Base-by-base conservation (phyloP, 139 green algal genomes). In the Picochlorum sp. region DNA sequence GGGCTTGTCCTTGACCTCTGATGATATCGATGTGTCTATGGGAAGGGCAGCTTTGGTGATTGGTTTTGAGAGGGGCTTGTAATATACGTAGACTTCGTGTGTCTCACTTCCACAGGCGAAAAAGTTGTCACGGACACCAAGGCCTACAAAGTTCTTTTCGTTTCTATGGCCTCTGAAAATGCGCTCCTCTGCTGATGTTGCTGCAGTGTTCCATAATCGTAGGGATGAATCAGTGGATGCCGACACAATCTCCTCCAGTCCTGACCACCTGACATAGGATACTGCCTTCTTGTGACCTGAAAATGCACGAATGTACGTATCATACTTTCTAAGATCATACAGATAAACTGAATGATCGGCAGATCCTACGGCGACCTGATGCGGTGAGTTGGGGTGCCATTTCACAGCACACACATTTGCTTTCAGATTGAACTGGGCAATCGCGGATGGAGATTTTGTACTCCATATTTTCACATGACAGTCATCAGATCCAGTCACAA, bases 121-220 rank as follows among this genome's bases (percentile, higher is more conserved):
- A 20, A 97, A 82, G 30, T 89, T 87, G 20, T 80, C 78, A 3
- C 86, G 74, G 0, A 88, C 66, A 4, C 76, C 68, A 21, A 98
- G 73, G 14, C 92, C 92, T n/a, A 96, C 90, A 73, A 98, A 98
- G 74, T 98, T 95, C 64, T 89, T 88, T 68, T 94, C 83, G 49
- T 98, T 97, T 37, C 64, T 52, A 69, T 98, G 92, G 23, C 92
- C 92, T 2, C 56, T 58, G 68, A 81, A 93, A 13, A 77, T 72
- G 47, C 81, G 81, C 51, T 41, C 3, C 32, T 56, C 30, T 58
- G 24, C 4, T 14, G 4, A n/a, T 10, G 16, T 26, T 47, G 14
- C 14, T 14, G 56, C 24, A 26, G 51, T 52, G 37, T 34, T 57
- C 86, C 86, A 93, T 46, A 90, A 72, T 32, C 82, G 65, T 30